These are phyloP conservation scores for Sarocladium strictum DNA, from an alignment of 2,329 filamentous ascomycete genomes.

Conservation along the genomic window DNA sequence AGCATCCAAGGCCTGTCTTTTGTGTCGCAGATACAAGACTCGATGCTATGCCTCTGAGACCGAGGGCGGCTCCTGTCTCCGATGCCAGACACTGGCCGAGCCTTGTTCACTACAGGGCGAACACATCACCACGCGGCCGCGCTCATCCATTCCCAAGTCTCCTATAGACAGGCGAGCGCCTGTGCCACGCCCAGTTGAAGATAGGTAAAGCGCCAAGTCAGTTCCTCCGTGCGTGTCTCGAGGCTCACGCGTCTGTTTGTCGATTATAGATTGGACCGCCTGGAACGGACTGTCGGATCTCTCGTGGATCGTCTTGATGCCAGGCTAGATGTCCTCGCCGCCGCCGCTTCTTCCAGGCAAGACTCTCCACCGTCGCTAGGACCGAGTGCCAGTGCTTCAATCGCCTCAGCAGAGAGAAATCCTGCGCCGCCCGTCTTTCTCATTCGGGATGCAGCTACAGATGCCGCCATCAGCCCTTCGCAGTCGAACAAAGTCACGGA, in stretches of 20 bases:
- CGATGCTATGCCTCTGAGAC: conserved; percentile 17
- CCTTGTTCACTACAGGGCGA: conserved; percentile 15
- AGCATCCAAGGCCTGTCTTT: conserved; percentile 20
- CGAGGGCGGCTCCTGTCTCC: conserved; percentile 16
- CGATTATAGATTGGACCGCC: not conserved
- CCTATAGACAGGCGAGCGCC: not conserved
- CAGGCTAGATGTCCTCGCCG: not conserved
- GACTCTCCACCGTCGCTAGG: not conserved
- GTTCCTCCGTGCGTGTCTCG: too few species aligned
- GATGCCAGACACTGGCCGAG: conserved; percentile 19
- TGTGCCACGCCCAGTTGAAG: too few species aligned
- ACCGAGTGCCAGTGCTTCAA: not conserved
- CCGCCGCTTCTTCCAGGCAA: not conserved
- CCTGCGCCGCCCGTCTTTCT: conserved; percentile 18
- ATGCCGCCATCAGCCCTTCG: conserved; percentile 17
- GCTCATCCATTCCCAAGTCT: not conserved
- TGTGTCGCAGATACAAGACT: conserved; percentile 21
- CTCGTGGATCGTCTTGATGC: conserved; percentile 9
- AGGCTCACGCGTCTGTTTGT: not conserved
- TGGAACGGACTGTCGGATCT: not conserved
- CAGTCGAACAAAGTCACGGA: not conserved
- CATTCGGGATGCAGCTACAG: conserved; percentile 21
- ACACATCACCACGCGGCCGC: not conserved
- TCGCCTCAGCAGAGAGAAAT: not conserved
- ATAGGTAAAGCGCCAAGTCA: too few species aligned